Evolutionary conservation across 1,284 basidiomycete genomes (phyloP).

Genomic region (Sporisorium graminicola): DNA sequence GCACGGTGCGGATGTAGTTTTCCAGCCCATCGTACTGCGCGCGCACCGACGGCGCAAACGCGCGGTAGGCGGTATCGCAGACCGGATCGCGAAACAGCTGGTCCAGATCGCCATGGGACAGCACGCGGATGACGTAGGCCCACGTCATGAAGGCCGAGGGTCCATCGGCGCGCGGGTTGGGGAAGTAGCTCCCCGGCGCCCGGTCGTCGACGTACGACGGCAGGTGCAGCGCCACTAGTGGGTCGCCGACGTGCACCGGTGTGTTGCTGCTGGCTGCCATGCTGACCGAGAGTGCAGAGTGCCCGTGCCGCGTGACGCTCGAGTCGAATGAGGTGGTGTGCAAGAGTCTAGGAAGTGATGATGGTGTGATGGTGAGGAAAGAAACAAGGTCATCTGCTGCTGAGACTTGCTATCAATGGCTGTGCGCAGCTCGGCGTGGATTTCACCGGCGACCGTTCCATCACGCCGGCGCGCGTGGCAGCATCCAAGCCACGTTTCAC

Average conservation of each 20-base stretch:
- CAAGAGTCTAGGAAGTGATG: not conserved
- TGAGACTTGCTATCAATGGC: no score
- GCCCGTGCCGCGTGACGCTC: not conserved
- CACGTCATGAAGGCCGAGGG: slow-evolving; percentile 37
- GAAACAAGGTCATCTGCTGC: not conserved
- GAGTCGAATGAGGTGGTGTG: not conserved
- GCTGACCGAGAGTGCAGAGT: not conserved
- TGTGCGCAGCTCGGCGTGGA: not conserved
- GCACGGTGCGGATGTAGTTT: slow-evolving; percentile 51
- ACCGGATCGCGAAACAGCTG: slow-evolving; percentile 49
- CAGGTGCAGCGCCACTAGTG: slow-evolving; percentile 20
- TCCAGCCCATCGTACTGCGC: slow-evolving; percentile 48
- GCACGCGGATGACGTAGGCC: slow-evolving; percentile 26
- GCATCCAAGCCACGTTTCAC: not conserved
- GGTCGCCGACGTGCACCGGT: not conserved
- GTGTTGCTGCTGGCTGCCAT: slow-evolving; percentile 3
- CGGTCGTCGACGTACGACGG: slow-evolving; percentile 32
- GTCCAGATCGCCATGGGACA: slow-evolving; percentile 54
- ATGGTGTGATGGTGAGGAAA: not conserved
- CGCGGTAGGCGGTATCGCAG: slow-evolving; percentile 54
- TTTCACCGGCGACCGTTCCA: slow-evolving; percentile 2
- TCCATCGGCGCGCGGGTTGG: slow-evolving; percentile 13
- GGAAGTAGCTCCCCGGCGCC: slow-evolving; percentile 26
- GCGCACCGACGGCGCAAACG: slow-evolving; percentile 36
- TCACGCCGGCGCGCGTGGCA: not conserved